Evolutionary conservation across 176 grass and related monocot genomes (phyloP).

Genomic region (Pharus latifolius): DNA sequence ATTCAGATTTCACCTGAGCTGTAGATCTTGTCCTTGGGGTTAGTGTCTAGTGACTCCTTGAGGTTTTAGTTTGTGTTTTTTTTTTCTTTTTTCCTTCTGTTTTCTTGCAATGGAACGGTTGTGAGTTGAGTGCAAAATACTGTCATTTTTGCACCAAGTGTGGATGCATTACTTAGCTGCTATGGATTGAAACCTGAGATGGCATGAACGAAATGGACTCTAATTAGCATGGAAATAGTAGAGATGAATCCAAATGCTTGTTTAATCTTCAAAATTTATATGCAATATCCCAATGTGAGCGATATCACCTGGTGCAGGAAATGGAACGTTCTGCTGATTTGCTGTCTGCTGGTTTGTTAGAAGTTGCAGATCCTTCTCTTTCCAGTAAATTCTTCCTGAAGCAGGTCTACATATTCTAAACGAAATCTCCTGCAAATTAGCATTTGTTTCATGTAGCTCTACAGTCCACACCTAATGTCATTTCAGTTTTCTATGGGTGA

Average conservation of each 20-base stretch:
- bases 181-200: constrained; percentile 1
- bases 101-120: neutral
- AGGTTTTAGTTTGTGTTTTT: neutral
- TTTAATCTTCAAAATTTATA: constrained; percentile 1
- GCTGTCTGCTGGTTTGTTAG: constrained; percentile 87
- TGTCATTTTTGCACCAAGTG: neutral
- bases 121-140: neutral
- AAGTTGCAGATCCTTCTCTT: constrained; percentile 81
- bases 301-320: constrained; percentile 46
- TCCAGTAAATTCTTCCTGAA: constrained; percentile 92
- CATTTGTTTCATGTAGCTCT: constrained; percentile 8
- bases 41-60: neutral
- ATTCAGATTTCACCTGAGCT: neutral
- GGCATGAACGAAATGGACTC: neutral
- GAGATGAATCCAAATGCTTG: neutral
- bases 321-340: constrained; percentile 99
- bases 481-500: neutral
- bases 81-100: neutral
- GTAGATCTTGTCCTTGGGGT: neutral
- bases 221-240: neutral
- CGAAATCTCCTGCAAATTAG: constrained; percentile 1
- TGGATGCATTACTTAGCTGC: neutral
- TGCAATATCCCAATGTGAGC: constrained; percentile 7
- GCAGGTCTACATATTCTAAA: constrained; percentile 42
- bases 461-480: neutral